phyloP scores from a whole-genome alignment of 2,329 filamentous ascomycete species.

The Teratosphaeria zuluensis region DNA sequence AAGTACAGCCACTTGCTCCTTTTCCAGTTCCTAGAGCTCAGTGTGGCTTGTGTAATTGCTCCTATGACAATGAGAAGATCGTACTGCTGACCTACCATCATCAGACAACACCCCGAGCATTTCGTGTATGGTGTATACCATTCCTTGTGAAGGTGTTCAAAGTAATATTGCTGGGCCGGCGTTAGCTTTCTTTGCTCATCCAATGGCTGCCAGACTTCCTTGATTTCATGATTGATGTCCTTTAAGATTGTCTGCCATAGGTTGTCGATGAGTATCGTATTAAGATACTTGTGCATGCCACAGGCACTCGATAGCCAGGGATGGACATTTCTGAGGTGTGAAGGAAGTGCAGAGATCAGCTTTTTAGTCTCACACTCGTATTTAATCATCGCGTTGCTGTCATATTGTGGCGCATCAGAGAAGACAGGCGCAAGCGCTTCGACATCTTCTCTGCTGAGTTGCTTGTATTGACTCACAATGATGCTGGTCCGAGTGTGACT shows the following conservation, averaged over 20 bases:
- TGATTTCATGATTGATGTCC: neutral
- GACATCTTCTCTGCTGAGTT: constrained; percentile 13
- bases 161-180: neutral
- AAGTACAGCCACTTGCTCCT: constrained; percentile 15
- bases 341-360: constrained; percentile 12
- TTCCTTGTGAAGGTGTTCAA: neutral
- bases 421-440: constrained; percentile 11
- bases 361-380: constrained; percentile 3
- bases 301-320: constrained; percentile 12
- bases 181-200: neutral
- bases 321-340: constrained; percentile 11
- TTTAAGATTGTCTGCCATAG: constrained; percentile 3
- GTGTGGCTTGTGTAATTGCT: constrained; percentile 13
- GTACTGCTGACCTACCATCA: constrained; percentile 2
- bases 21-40: constrained; percentile 14
- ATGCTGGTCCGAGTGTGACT: neutral
- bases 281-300: constrained; percentile 13
- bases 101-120: constrained; percentile 17
- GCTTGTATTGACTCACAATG: constrained; percentile 4
- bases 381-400: constrained; percentile 2
- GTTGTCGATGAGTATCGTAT: constrained; percentile 10
- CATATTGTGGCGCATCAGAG: neutral
- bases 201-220: neutral
- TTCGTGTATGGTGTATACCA: constrained; percentile 6
- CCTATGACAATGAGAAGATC: constrained; percentile 13